Base-by-base conservation (phyloP, 1,284 basidiomycete genomes). In the Ustilago vetiveriae region DNA sequence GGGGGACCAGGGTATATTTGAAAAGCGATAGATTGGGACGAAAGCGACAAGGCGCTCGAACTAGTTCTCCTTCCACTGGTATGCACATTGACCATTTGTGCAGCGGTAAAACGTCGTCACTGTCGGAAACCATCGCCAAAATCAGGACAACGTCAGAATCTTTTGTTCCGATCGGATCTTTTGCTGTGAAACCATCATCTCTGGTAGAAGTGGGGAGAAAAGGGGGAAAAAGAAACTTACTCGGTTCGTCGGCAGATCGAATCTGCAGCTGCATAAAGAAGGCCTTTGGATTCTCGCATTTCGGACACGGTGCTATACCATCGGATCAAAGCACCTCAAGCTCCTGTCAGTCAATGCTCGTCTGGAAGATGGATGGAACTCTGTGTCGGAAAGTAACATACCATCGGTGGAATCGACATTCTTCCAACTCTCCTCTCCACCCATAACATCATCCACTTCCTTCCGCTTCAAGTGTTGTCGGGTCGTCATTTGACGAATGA, bases 201-300 rank as follows among this genome's bases (percentile, higher is more conserved):
- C n/a, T n/a, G n/a, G n/a, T n/a, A n/a, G n/a, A n/a, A n/a, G n/a
- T n/a, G n/a, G n/a, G n/a, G n/a, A n/a, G n/a, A n/a, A n/a, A n/a
- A n/a, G n/a, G n/a, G n/a, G n/a, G n/a, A n/a, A n/a, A n/a, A n/a
- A n/a, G 33, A 35, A 30, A 79, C 78, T 64, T 73, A 81, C 79
- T 81, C 0, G 80, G 78, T 56, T 81, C 76, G 63, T 82, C 81
- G 0, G 95, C 95, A 75, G 92, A 94, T 30, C 95, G 85, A 72
- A 98, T 98, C 83, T 98, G 95, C 17, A 98, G 84, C 84, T 97
- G 94, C 83, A 94, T 92, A 83, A 92, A 98, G 84, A 95, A 98
- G 7, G 95, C 93, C 54, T 89, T 85, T 35, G 88, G 87, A 77
- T 91, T 86, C 78, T 96, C 94, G 83, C 95, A 98, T 80, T 94